phyloP scores from a whole-genome alignment of 352 stramenopile species.

The Pelagophyceae sp. region DNA sequence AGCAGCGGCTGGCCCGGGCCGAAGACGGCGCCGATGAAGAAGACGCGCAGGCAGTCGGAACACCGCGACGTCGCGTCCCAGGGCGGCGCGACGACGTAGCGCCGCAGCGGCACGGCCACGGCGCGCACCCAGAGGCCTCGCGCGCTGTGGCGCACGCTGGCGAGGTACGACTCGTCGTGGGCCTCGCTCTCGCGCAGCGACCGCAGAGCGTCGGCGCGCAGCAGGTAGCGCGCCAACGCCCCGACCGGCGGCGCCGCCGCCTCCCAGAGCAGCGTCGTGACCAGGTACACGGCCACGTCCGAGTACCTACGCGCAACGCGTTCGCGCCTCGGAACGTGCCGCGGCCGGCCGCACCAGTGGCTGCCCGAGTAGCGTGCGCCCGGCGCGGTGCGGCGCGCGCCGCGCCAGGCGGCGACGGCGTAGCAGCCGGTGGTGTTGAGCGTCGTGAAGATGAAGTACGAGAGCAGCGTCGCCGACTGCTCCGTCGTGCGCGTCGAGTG shows the following conservation, averaged over 20 bases:
- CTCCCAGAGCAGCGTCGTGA: conserved; percentile 5
- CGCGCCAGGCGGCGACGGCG: conserved; percentile 5
- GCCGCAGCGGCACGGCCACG: background rate
- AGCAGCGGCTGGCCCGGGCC: conserved; percentile 8
- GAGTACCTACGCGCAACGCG: too few species aligned
- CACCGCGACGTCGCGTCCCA: conserved; percentile 13
- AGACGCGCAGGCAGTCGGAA: conserved; percentile 8
- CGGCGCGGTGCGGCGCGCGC: background rate
- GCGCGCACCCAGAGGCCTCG: background rate
- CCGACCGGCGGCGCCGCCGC: conserved; percentile 9
- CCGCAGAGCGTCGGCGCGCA: conserved; percentile 6
- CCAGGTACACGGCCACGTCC: conserved; percentile 11
- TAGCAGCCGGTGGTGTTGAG: conserved; percentile 8
- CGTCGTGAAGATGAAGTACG: conserved; percentile 2
- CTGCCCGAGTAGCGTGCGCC: too few species aligned
- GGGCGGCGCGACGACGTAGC: conserved; percentile 8
- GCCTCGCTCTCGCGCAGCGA: background rate
- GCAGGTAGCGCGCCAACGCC: background rate
- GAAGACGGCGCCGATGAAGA: conserved; percentile 16
- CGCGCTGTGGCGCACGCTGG: background rate
- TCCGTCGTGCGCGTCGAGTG: conserved; percentile 8
- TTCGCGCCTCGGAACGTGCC: too few species aligned
- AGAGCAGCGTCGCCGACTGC: conserved; percentile 3
- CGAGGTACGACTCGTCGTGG: background rate
- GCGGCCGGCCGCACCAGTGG: too few species aligned